Conservation (phyloP, 148 eudicot genomes). For the Rhododendron mucronatum region DNA sequence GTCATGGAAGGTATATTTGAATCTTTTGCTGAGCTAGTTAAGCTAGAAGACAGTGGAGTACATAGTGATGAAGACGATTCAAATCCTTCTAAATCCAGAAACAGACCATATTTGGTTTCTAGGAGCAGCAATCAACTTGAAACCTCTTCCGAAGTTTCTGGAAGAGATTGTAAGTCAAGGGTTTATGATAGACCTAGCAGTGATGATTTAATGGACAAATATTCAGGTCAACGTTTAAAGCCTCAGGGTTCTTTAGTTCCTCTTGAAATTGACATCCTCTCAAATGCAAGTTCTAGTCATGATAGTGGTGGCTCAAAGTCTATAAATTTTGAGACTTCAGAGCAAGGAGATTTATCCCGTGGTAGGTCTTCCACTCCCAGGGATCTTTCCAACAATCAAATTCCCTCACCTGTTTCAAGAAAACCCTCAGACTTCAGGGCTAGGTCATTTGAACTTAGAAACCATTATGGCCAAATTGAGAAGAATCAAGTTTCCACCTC, state of each 20-base stretch:
- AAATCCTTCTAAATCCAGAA: conserved; percentile 38
- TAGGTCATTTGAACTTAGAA: conserved; percentile 35
- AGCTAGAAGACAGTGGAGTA: conserved; percentile 35
- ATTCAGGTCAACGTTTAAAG: conserved; percentile 42
- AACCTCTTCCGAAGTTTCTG: conserved; percentile 37
- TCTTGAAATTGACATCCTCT: conserved; percentile 39
- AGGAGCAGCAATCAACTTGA: conserved; percentile 30
- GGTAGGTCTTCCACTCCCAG: conserved; percentile 55
- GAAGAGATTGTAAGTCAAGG: conserved; percentile 29
- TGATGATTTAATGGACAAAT: conserved; percentile 30
- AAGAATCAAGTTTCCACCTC: conserved; percentile 36
- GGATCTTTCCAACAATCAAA: conserved; percentile 42
- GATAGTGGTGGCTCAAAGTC: conserved; percentile 59
- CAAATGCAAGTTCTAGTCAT: conserved; percentile 41
- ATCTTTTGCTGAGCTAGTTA: conserved; percentile 46
- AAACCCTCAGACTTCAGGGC: conserved; percentile 45
- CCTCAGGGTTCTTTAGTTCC: conserved; percentile 34
- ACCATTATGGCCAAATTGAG: conserved; percentile 35
- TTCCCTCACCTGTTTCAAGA: conserved; percentile 51
- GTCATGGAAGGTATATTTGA: conserved; percentile 53
- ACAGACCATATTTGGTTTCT: conserved; percentile 35
- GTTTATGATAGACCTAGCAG: conserved; percentile 31
- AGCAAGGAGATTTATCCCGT: conserved; percentile 44
- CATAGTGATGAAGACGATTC: conserved; percentile 43
- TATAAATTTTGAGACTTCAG: conserved; percentile 47